Evolutionary conservation across 208 protist genomes (phyloP).

Genomic region (Trypanosoma scelopori): DNA sequence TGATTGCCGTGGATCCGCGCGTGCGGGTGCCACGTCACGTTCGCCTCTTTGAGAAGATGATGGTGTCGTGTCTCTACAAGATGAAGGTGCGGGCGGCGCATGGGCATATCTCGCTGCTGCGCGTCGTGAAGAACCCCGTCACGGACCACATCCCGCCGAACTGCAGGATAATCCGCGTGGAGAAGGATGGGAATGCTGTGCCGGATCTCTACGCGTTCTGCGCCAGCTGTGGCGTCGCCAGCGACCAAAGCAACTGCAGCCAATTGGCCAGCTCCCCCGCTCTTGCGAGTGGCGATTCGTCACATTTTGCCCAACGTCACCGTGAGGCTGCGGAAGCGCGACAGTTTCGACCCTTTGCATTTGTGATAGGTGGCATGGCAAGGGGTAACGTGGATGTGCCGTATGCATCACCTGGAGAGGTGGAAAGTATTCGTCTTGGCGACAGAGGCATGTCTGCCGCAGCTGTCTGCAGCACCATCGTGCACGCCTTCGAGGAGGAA

Average conservation of each 20-base stretch:
- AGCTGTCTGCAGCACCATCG: conserved; percentile 61
- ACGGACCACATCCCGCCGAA: conserved; percentile 97
- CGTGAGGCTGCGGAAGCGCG: conserved; percentile 37
- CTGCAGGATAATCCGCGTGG: conserved; percentile 68
- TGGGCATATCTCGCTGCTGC: conserved; percentile 94
- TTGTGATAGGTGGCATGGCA: conserved; percentile 87
- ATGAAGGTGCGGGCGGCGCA: conserved; percentile 94
- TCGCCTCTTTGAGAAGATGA: conserved; percentile 98
- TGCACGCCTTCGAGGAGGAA: conserved; percentile 82
- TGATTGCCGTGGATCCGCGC: conserved; percentile 96
- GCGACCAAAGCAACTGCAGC: conserved; percentile 32
- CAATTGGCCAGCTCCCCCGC: conserved; percentile 19
- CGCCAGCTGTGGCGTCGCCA: conserved; percentile 29
- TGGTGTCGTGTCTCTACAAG: conserved; percentile 99
- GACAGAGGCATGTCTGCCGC: conserved; percentile 85
- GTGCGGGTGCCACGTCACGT: conserved; percentile 98
- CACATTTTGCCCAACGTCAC: conserved; percentile 43
- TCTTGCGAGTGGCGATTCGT: conserved; percentile 29
- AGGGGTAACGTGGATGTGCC: conserved; percentile 75
- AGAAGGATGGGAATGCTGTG: conserved; percentile 82
- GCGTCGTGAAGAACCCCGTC: conserved; percentile 98
- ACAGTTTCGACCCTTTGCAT: conserved; percentile 80
- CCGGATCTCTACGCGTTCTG: conserved; percentile 62
- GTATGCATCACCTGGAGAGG: conserved; percentile 61
- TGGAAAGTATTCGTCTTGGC: conserved; percentile 63